Base-by-base conservation (phyloP, 192 early-diverging fungal species). In the Umbelopsis sp. region DNA sequence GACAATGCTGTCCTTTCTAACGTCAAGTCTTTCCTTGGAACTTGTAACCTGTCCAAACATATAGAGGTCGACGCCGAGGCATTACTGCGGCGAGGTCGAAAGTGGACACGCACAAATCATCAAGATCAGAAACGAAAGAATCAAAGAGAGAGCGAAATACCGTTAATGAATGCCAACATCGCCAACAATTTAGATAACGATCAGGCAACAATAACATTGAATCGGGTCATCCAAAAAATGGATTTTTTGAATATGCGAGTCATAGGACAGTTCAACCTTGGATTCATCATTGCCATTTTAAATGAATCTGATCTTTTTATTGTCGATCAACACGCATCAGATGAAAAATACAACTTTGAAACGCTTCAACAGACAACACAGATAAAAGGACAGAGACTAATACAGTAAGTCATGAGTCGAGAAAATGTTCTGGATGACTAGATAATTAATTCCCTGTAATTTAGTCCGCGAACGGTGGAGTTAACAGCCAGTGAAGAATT, bases 261-360 rank as follows among this genome's bases (percentile, higher is more conserved):
- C 6, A 46, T 98, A 4, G 98, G 98, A 2, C 98, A 99, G 78
- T 99, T 99, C 84, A 99, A 99, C 74, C 86, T 87, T 51, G 98
- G 97, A 1, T 99, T 99, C 76, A 99, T 99, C 53, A 83, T 99
- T 12, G 86, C 83, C 0, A 74, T 82, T 2, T 79, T 95, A n/a
- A 73, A 82, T 75, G 74, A 77, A 8, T 83, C 83, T 27, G 91
- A 95, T 72, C 84, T 99, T 9, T 98, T 93, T 75, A 94, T 99
- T 47, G 88, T 99, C 64, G 98, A 99, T 80, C 98, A 99, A 71
- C 98, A 99, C 78, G 98, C 98, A 2, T 90, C 90, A 0, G 97
- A 99, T 78, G 97, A 99, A 80, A 99, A 99, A 78, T 95, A 85
- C 80, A 97, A 97, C 72, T 99, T 94, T 81, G 97, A 99, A 80